Conservation (phyloP, 257 asterid species). For the Coffea eugenioides region DNA sequence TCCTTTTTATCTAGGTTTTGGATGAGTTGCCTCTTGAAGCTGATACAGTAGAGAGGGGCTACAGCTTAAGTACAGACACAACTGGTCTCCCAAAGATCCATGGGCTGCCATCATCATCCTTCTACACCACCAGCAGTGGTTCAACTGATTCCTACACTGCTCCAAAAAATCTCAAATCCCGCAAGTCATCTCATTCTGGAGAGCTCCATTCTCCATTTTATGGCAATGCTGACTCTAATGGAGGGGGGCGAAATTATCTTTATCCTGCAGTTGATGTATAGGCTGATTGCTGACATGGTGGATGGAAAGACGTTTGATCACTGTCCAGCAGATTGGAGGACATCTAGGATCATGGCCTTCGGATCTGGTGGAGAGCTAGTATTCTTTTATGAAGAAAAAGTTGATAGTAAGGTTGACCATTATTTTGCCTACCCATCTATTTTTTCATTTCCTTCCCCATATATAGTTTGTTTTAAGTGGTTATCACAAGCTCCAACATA, state of each 20-base stretch:
- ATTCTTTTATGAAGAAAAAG: conserved; percentile 26
- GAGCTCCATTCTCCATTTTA: conserved; percentile 65
- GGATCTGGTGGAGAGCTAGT: conserved; percentile 30
- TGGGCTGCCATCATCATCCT: conserved; percentile 83
- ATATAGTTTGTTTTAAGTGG: conserved; percentile 12
- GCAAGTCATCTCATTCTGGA: conserved; percentile 81
- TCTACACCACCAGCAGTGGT: conserved; percentile 51
- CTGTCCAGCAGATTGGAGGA: conserved; percentile 15
- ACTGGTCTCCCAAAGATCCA: conserved; percentile 93
- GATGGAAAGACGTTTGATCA: conserved; percentile 22
- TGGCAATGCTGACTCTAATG: conserved; percentile 51
- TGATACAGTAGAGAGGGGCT: conserved; percentile 84
- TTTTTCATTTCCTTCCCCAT: conserved; percentile 8
- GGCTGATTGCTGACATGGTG: conserved; percentile 14
- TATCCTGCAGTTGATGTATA: conserved; percentile 55
- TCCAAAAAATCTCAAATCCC: conserved; percentile 53
- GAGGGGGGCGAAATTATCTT: conserved; percentile 49
- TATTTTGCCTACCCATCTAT: conserved; percentile 9
- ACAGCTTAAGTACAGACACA: conserved; percentile 62
- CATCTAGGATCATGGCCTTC: conserved; percentile 2
- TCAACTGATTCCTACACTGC: conserved; percentile 52
- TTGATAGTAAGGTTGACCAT: conserved; percentile 13
- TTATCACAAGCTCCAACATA: conserved; percentile 16
- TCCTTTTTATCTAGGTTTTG: conserved; percentile 49
- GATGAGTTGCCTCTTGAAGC: conserved; percentile 96